Conservation (phyloP, 31 red algal genomes). For the Bonnemaisonia californica region DNA sequence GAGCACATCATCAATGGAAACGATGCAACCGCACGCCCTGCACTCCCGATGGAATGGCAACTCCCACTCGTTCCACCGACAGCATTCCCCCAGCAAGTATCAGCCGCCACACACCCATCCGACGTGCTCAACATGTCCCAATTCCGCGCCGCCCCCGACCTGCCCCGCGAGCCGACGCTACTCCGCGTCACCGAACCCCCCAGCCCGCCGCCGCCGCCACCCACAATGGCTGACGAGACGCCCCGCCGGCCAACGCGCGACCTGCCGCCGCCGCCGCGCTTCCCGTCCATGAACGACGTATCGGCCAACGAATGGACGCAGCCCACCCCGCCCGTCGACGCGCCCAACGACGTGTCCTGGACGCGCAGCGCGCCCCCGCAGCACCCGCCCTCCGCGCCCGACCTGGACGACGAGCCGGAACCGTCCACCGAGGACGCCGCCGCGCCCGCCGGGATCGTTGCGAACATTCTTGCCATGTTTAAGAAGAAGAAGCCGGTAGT, state of each 20-base stretch:
- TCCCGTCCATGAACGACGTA: slow-evolving; percentile 29
- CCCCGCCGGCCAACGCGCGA: neutral
- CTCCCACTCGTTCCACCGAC: too few species aligned
- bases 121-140: neutral
- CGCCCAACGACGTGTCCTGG: neutral
- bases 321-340: neutral
- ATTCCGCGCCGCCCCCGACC: neutral
- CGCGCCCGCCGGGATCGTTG: neutral
- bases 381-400: neutral
- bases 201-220: neutral
- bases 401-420: neutral
- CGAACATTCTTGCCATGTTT: neutral
- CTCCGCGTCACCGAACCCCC: neutral
- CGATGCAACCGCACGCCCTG: too few species aligned
- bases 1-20: too few species aligned
- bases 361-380: neutral
- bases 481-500: neutral
- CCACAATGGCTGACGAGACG: neutral
- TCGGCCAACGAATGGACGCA: neutral
- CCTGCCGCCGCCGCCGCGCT: slow-evolving; percentile 29
- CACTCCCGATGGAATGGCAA: too few species aligned
- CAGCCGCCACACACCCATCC: too few species aligned
- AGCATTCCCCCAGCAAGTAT: too few species aligned
- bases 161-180: neutral
- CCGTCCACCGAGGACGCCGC: neutral